Evolutionary conservation across 805 yeast genomes (phyloP).

Genomic region (Lachancea meyersii): DNA sequence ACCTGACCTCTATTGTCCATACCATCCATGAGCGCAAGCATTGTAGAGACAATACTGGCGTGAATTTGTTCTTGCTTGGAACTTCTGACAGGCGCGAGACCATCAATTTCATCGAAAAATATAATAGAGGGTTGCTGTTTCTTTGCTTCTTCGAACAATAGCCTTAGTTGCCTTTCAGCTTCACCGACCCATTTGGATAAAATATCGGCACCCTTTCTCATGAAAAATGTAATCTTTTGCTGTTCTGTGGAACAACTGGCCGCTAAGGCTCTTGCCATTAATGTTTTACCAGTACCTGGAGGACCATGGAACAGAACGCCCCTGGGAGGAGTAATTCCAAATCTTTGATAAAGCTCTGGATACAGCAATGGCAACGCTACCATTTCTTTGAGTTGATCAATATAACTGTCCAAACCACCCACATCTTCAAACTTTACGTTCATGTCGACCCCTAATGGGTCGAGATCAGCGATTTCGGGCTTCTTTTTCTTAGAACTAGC

Average conservation of each 20-base stretch:
- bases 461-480: conserved; percentile 74
- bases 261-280: conserved; percentile 96
- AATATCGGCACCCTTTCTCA: conserved; percentile 98
- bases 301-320: conserved; percentile 98
- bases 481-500: conserved; percentile 40
- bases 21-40: conserved; percentile 96
- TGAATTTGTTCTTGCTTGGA: conserved; percentile 98
- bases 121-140: conserved; percentile 94
- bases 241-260: conserved; percentile 86
- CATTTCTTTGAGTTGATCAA: conserved; percentile 93
- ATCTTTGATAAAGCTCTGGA: conserved; percentile 87
- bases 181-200: conserved; percentile 98
- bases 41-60: conserved; percentile 92
- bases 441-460: conserved; percentile 88
- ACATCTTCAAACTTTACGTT: conserved; percentile 76
- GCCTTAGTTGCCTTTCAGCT: conserved; percentile 88
- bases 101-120: conserved; percentile 97
- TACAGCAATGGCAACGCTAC: conserved; percentile 86
- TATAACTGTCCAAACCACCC: conserved; percentile 89
- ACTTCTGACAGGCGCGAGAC: conserved; percentile 95
- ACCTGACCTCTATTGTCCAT: conserved; percentile 99
- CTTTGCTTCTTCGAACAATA: conserved; percentile 91
- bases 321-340: conserved; percentile 90
- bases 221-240: conserved; percentile 86
- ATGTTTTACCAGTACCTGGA: conserved; percentile 97